phyloP scores from a whole-genome alignment of 2,329 filamentous ascomycete genomes.

The Monosporascus sp. region DNA sequence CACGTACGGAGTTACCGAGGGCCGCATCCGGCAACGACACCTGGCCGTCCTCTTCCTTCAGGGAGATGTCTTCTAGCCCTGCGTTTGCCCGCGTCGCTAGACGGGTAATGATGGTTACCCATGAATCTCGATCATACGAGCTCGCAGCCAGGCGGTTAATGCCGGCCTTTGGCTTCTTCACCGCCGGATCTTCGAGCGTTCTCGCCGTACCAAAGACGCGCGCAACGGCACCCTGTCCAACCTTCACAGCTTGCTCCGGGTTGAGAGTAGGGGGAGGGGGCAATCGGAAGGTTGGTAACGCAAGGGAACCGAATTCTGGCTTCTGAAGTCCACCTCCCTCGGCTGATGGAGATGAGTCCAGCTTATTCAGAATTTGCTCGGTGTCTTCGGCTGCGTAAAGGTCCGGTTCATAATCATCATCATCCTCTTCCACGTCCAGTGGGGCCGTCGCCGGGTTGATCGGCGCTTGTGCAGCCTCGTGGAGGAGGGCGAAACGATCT shows the following conservation, averaged over 20 bases:
- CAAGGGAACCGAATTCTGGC: constrained; percentile 48
- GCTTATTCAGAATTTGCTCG: constrained; percentile 72
- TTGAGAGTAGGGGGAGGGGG: constrained; percentile 71
- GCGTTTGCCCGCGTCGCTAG: constrained; percentile 74
- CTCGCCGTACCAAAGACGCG: constrained; percentile 76
- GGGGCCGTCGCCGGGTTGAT: constrained; percentile 56
- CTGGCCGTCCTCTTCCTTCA: constrained; percentile 54
- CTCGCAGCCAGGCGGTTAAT: constrained; percentile 81
- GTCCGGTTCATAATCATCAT: constrained; percentile 91
- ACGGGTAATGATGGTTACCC: constrained; percentile 82
- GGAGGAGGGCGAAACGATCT: constrained; percentile 40
- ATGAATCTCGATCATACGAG: constrained; percentile 79
- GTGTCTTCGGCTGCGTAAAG: constrained; percentile 72
- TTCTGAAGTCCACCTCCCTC: constrained; percentile 39
- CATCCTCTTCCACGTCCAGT: constrained; percentile 67
- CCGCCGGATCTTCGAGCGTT: constrained; percentile 61
- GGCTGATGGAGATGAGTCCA: constrained; percentile 63
- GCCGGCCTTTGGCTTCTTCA: constrained; percentile 62
- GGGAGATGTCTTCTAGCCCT: constrained; percentile 56
- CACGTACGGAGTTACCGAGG: constrained; percentile 67
- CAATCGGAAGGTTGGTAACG: constrained; percentile 73
- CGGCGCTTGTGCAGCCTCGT: constrained; percentile 37
- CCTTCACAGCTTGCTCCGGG: constrained; percentile 63
- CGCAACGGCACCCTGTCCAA: constrained; percentile 68
- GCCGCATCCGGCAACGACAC: constrained; percentile 16